phyloP scores from a whole-genome alignment of 2,329 filamentous ascomycete genomes.

The Pseudofabraea citricarpa region DNA sequence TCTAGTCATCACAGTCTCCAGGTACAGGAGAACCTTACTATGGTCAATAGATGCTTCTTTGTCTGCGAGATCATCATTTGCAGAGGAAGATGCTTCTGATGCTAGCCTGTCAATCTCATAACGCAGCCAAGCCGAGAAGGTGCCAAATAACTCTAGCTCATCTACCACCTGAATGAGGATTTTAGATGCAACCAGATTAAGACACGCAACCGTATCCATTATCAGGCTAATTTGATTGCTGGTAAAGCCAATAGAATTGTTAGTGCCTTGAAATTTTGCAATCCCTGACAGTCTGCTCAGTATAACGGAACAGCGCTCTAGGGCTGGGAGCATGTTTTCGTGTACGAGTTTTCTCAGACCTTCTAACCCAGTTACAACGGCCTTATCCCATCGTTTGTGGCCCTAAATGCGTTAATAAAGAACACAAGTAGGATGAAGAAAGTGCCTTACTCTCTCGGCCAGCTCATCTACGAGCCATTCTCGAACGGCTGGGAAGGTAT shows the following conservation, averaged over 20 bases:
- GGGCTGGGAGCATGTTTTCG: conserved; percentile 81
- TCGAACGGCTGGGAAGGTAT: conserved; percentile 68
- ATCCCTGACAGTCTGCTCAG: conserved; percentile 80
- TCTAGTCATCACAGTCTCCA: conserved; percentile 62
- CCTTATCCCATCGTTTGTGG: conserved; percentile 93
- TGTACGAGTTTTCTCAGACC: conserved; percentile 74
- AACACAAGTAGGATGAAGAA: no score
- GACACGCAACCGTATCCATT: conserved; percentile 66
- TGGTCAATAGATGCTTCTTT: conserved; percentile 74
- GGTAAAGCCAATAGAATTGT: conserved; percentile 62
- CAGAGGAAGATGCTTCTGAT: conserved; percentile 52
- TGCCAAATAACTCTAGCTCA: conserved; percentile 71
- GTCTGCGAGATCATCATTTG: conserved; percentile 67
- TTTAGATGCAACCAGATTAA: conserved; percentile 72
- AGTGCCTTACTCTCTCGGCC: conserved; percentile 68
- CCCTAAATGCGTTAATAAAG: conserved; percentile 47
- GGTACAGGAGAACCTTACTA: conserved; percentile 69
- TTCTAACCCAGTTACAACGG: conserved; percentile 71
- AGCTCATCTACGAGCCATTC: conserved; percentile 89
- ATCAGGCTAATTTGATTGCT: conserved; percentile 57
- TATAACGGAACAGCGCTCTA: conserved; percentile 78
- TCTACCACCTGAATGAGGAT: conserved; percentile 66
- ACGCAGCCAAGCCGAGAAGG: conserved; percentile 80
- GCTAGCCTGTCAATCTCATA: conserved; percentile 76
- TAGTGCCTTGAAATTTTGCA: conserved; percentile 69